Percentiles rank a stretch among this genome's conserved stretches.
Conservation (phyloP, 2,329 filamentous ascomycete species). For the Sporothrix luriei region DNA sequence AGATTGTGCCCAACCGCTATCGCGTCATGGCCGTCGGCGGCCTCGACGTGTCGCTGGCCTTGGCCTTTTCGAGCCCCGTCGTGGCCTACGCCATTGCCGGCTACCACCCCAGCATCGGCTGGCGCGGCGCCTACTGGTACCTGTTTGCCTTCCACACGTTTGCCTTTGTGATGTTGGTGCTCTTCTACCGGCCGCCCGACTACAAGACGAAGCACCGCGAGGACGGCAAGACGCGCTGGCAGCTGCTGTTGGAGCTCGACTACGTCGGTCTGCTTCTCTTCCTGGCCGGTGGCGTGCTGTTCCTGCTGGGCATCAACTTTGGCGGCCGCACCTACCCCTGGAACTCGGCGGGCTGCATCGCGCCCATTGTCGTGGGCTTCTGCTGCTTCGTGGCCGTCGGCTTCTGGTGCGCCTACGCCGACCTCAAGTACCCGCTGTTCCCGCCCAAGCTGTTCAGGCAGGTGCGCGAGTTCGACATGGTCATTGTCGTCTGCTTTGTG, state of each 20-base stretch:
- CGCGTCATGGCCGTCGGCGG: constrained; percentile 32
- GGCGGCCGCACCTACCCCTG: constrained; percentile 42
- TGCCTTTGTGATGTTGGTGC: constrained; percentile 36
- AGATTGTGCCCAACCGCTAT: constrained; percentile 33
- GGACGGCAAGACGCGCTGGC: constrained; percentile 39
- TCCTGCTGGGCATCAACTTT: constrained; percentile 42
- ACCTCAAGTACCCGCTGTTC: constrained; percentile 41
- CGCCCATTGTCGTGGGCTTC: constrained; percentile 41
- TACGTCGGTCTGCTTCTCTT: constrained; percentile 41
- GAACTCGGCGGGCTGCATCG: constrained; percentile 39
- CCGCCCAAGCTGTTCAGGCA: constrained; percentile 41
- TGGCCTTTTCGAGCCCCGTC: constrained; percentile 34
- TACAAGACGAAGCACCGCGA: constrained; percentile 44
- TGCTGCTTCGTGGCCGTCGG: constrained; percentile 41
- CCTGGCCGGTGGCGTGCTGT: constrained; percentile 38
- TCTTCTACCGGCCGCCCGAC: constrained; percentile 45
- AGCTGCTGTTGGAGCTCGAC: constrained; percentile 45
- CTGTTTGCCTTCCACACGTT: constrained; percentile 37
- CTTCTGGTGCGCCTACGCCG: constrained; percentile 40
- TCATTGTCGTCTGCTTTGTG: constrained; percentile 42
- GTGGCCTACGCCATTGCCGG: constrained; percentile 43
- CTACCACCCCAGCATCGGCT: constrained; percentile 38
- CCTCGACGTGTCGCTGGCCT: constrained; percentile 29
- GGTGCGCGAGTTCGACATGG: constrained; percentile 38
- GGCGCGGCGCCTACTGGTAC: constrained; percentile 38